Evolutionary conservation across 2,329 filamentous ascomycete species (phyloP).

Genomic region (Orbilia blumenaviensis): DNA sequence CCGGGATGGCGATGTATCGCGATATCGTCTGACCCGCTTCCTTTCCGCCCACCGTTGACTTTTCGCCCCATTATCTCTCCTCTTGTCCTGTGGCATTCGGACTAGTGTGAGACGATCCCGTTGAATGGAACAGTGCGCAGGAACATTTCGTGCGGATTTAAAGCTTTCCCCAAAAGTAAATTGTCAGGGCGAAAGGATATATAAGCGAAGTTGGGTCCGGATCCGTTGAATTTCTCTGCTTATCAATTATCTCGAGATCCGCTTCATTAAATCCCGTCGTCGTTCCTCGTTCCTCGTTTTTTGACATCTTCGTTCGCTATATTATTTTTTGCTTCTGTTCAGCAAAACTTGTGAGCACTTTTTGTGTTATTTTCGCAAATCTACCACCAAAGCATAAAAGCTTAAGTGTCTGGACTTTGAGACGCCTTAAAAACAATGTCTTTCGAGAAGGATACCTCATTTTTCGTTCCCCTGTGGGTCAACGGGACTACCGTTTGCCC

Average conservation of each 20-base stretch:
- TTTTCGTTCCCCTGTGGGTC: constrained; percentile 49
- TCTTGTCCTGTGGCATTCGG: constrained; percentile 15
- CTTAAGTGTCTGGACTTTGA: neutral
- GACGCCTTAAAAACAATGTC: constrained; percentile 16
- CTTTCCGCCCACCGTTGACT: neutral
- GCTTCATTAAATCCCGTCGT: neutral
- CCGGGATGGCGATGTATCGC: constrained; percentile 29
- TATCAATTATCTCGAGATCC: constrained; percentile 3
- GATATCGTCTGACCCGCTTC: constrained; percentile 45
- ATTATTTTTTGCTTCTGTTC: neutral
- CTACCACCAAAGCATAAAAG: neutral
- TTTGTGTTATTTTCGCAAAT: neutral
- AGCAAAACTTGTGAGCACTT: neutral
- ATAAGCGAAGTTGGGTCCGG: constrained; percentile 39
- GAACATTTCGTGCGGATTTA: neutral
- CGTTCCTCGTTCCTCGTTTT: neutral
- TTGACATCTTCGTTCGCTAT: neutral
- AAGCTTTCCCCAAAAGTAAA: neutral
- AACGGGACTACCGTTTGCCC: constrained; percentile 21
- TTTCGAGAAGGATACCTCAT: constrained; percentile 42
- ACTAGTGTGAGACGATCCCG: constrained; percentile 3
- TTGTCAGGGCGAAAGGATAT: constrained; percentile 14
- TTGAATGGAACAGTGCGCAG: constrained; percentile 21
- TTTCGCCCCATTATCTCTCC: neutral
- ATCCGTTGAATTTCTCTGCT: neutral